These are phyloP conservation scores for Avena atlantica DNA, from an alignment of 176 grass and related monocot genomes.

Conservation along the genomic window DNA sequence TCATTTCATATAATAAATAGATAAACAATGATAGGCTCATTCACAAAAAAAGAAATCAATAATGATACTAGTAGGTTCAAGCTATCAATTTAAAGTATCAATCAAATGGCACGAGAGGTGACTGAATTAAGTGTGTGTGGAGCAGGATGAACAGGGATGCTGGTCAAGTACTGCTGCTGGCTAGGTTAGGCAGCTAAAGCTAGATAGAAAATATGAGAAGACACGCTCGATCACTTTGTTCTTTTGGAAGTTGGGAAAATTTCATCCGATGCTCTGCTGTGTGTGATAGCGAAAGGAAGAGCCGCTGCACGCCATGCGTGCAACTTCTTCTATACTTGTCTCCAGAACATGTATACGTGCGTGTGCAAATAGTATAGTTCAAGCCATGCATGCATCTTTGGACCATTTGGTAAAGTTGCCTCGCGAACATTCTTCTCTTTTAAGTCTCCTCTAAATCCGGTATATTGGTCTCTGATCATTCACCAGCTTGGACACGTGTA, in stretches of 20 bases:
- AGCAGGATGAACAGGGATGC: conserved; percentile 8
- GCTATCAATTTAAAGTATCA: too few relatives aligned
- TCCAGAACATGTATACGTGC: neutral
- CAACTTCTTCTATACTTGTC: neutral
- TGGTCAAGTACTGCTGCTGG: neutral
- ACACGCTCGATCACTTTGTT: too few relatives aligned
- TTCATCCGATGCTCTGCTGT: neutral
- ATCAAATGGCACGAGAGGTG: too few relatives aligned
- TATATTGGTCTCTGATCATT: neutral
- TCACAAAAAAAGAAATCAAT: too few relatives aligned
- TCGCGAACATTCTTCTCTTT: conserved; percentile 43
- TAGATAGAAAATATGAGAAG: neutral
- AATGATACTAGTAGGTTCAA: too few relatives aligned
- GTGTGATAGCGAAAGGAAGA: conserved; percentile 27
- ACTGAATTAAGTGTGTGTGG: neutral
- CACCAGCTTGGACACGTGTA: neutral
- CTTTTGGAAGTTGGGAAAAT: neutral
- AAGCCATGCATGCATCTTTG: neutral
- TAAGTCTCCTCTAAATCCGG: conserved; percentile 34
- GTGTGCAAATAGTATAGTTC: neutral
- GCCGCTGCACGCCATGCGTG: neutral
- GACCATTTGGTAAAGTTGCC: neutral
- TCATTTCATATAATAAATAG: neutral
- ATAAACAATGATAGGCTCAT: too few relatives aligned
- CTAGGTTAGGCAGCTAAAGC: neutral